Conservation (phyloP, 116 monocot genomes). For the Posidonia oceanica region DNA sequence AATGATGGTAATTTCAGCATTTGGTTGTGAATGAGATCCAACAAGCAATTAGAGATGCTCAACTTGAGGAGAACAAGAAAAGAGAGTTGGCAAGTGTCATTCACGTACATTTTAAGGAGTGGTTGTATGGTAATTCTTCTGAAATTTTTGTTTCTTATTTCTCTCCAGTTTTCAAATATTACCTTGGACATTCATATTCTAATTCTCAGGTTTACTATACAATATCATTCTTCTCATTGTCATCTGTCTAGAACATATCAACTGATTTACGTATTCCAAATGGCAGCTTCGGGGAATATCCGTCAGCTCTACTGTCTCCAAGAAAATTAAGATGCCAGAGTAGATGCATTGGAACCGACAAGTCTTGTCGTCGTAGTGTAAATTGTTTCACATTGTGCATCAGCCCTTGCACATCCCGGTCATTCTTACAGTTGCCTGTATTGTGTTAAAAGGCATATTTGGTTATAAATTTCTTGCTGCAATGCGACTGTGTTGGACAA, state of each 20-base stretch:
- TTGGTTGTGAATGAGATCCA: constrained; percentile 42
- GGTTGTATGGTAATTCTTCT: constrained; percentile 73
- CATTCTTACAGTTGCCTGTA: constrained; percentile 1
- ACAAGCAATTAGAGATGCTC: constrained; percentile 49
- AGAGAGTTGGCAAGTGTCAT: constrained; percentile 59
- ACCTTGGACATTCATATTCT: not conserved
- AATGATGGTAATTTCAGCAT: constrained; percentile 24
- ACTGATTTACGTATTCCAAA: not conserved
- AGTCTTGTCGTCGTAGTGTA: not conserved
- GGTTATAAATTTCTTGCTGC: not conserved
- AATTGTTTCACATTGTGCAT: not conserved
- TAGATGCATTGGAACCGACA: not conserved
- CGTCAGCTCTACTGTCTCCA: constrained; percentile 49
- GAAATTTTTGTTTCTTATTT: not conserved
- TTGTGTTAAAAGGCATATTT: not conserved
- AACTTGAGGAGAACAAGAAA: constrained; percentile 65
- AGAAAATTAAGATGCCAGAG: constrained; percentile 21
- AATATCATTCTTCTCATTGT: not conserved
- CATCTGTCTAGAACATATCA: not conserved
- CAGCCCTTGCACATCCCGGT: not conserved
- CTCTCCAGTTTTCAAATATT: not conserved
- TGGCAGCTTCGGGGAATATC: constrained; percentile 39
- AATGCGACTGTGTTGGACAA: not conserved
- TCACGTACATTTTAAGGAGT: constrained; percentile 89
- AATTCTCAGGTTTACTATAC: not conserved